Evolutionary conservation across 2,329 filamentous ascomycete genomes (phyloP), one percentile per base, ranked within the genome.

Genomic region (Elsinoe batatas): DNA sequence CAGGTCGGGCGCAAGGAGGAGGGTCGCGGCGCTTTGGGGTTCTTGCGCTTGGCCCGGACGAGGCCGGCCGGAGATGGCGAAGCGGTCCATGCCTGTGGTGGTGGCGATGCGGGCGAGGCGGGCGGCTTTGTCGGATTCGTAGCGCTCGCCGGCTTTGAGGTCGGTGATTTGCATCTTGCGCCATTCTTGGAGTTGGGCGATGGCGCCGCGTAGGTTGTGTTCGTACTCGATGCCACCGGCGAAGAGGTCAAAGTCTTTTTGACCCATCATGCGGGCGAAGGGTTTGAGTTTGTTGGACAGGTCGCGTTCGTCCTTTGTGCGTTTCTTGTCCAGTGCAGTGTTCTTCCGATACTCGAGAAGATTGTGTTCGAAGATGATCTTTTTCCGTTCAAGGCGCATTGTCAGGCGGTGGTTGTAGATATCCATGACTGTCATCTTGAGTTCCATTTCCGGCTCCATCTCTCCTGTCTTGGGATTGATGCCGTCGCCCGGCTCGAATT

Each of bases 361-460:
- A 58, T 87, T 87, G 70, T 98, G 93, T 67, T 97, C 91, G 64
- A 98, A 97, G 5, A 98, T 87, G 51, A 97, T 87, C 73, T 93
- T 94, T 72, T 98, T 98, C 44, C 93, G 81, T 65, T 97, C 91
- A 5, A 91, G 91, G 62, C 93, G 84, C 57, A 91, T 87, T 2
- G 91, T 95, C 15, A 98, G 74, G 3, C 91, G 83, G 57, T 87
- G 85, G 67, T 98, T 98, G 76, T 98, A 98, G 51, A 98, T 95
- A 61, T 95, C 90, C 83, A 98, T 96, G 17, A 98, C 90, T 0
- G 90, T 95, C 73, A 97, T 83, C 76, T 98, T 98, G 44, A 98
- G 79, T 61, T 96, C 91, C 79, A 95, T 95, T 70, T 98, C 93
- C 0, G 93, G 90, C 64, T 98, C 93, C 57, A 94, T 76, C 66